These are phyloP conservation scores for Erythrophleum ivorense DNA, from an alignment of 331 rosid species.

Conservation along the genomic window DNA sequence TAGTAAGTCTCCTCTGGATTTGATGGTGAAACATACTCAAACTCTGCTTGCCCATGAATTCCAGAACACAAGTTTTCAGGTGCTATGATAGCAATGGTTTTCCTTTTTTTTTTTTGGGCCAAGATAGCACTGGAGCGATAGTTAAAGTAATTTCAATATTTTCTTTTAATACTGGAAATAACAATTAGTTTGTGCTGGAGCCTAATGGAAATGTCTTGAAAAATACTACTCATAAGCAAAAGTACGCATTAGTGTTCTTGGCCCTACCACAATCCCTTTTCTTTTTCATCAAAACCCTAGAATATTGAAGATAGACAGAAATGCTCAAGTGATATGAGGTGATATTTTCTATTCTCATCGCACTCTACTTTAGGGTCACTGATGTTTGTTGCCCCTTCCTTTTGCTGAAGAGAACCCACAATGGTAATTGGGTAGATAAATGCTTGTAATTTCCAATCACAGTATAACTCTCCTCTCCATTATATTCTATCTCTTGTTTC, in stretches of 20 bases:
- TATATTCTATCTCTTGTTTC: constrained; percentile 36
- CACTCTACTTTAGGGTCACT: constrained; percentile 44
- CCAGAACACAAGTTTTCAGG: background rate
- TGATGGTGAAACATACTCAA: constrained; percentile 3
- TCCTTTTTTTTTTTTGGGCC: too few relatives aligned
- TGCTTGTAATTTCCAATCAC: constrained; percentile 47
- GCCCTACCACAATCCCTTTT: constrained; percentile 33
- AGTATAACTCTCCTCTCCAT: constrained; percentile 38
- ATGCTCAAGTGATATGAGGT: constrained; percentile 43
- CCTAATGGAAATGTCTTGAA: constrained; percentile 27
- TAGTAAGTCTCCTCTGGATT: background rate
- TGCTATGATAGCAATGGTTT: background rate
- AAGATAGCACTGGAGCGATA: background rate
- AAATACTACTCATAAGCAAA: constrained; percentile 38
- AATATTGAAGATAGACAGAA: constrained; percentile 48
- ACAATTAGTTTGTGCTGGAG: constrained; percentile 26
- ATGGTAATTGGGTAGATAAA: constrained; percentile 45
- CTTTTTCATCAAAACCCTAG: constrained; percentile 37
- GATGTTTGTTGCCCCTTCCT: constrained; percentile 48
- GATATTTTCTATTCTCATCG: constrained; percentile 47
- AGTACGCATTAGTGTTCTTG: constrained; percentile 41
- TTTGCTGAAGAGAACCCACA: constrained; percentile 53
- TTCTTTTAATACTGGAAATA: constrained; percentile 11
- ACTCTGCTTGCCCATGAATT: background rate
- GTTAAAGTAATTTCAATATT: constrained; percentile 13